These are phyloP conservation scores for Citrus mangshanensis DNA, from an alignment of 345 rosid genomes.

Conservation along the genomic window DNA sequence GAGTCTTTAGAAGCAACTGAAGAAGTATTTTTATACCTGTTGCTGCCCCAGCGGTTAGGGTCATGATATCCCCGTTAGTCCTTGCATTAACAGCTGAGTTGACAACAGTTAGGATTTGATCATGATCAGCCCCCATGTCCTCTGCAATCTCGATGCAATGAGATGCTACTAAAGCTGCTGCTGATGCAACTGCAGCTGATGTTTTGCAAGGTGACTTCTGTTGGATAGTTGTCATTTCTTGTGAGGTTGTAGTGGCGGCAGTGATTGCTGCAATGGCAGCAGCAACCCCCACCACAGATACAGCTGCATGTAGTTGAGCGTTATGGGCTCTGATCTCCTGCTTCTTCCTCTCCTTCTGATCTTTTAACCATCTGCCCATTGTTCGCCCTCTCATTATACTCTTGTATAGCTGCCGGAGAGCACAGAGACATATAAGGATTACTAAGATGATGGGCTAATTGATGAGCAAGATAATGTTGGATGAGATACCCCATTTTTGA, in stretches of 20 bases:
- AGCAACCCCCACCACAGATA: slow-evolving; percentile 93
- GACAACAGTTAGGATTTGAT: slow-evolving; percentile 63
- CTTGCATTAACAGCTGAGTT: slow-evolving; percentile 78
- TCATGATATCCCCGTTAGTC: slow-evolving; percentile 85
- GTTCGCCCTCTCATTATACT: slow-evolving; percentile 68
- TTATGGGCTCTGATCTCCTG: slow-evolving; percentile 78
- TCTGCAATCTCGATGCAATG: slow-evolving; percentile 93
- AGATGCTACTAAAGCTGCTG: slow-evolving; percentile 84
- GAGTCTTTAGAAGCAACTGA: slow-evolving; percentile 5
- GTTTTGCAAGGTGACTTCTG: slow-evolving; percentile 34
- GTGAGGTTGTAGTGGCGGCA: slow-evolving; percentile 49
- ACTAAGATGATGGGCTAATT: neutral
- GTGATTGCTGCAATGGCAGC: slow-evolving; percentile 82
- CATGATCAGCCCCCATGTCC: slow-evolving; percentile 87
- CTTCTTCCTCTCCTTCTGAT: slow-evolving; percentile 88
- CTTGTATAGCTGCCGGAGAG: slow-evolving; percentile 57
- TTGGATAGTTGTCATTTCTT: slow-evolving; percentile 26
- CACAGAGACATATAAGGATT: neutral
- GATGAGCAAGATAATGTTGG: neutral
- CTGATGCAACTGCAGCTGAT: slow-evolving; percentile 71
- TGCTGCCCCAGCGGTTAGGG: slow-evolving; percentile 93
- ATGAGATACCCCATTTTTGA: slow-evolving; percentile 51
- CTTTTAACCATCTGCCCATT: slow-evolving; percentile 85
- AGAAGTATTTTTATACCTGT: slow-evolving; percentile 50
- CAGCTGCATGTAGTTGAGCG: slow-evolving; percentile 85